Evolutionary conservation across 2,329 filamentous ascomycete species (phyloP).

Genomic region (Penicillium rolfsii): DNA sequence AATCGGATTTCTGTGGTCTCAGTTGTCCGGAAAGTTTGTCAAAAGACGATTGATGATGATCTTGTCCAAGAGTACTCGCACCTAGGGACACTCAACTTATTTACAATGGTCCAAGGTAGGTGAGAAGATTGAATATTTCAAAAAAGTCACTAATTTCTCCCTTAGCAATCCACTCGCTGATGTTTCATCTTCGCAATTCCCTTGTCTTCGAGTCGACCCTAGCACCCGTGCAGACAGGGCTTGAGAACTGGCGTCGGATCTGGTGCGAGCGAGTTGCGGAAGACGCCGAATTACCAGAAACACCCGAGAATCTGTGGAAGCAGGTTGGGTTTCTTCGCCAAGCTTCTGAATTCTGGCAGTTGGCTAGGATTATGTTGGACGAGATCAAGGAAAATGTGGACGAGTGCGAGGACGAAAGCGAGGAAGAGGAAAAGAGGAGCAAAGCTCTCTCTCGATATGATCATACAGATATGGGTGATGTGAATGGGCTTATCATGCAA

Average conservation of each 20-base stretch:
- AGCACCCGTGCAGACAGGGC: constrained; percentile 27
- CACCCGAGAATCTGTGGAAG: constrained; percentile 29
- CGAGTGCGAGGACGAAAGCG: not conserved
- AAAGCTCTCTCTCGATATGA: constrained; percentile 21
- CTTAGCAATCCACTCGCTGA: constrained; percentile 28
- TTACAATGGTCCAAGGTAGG: constrained; percentile 30
- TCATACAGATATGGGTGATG: constrained; percentile 32
- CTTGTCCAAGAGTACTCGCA: constrained; percentile 20
- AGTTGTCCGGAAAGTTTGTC: constrained; percentile 28
- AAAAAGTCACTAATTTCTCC: not conserved
- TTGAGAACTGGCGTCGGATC: constrained; percentile 33
- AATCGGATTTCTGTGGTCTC: constrained; percentile 21
- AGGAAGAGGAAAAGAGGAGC: not conserved
- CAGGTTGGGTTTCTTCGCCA: constrained; percentile 32
- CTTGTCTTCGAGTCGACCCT: constrained; percentile 31
- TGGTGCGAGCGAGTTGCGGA: constrained; percentile 30
- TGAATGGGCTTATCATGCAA: constrained; percentile 32
- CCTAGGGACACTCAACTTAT: constrained; percentile 32
- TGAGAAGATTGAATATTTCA: not conserved
- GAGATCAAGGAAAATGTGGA: constrained; percentile 16
- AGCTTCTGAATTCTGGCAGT: constrained; percentile 35
- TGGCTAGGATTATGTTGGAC: constrained; percentile 29
- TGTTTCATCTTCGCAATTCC: constrained; percentile 31
- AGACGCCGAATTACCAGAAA: constrained; percentile 24
- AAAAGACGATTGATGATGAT: constrained; percentile 17